These are phyloP conservation scores for Penicillium digitatum DNA, from an alignment of 2,329 filamentous ascomycete genomes.

Conservation along the genomic window DNA sequence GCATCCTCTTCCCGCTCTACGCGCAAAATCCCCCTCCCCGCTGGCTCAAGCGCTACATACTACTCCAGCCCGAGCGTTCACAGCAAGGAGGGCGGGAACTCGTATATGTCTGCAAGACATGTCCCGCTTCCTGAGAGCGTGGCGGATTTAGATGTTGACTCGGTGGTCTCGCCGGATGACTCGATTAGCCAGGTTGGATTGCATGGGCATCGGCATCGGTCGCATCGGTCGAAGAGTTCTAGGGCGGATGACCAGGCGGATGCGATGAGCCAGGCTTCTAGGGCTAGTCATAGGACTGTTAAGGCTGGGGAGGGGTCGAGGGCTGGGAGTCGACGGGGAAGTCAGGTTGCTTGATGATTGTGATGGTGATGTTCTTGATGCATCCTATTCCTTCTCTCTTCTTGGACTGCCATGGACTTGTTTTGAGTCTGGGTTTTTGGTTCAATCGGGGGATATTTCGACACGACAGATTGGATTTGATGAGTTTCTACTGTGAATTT, in stretches of 20 bases:
- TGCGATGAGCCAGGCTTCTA: slow-evolving; percentile 40
- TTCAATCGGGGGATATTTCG: background rate
- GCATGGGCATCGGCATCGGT: slow-evolving; percentile 23
- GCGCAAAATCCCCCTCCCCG: slow-evolving; percentile 37
- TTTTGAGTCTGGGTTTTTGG: background rate
- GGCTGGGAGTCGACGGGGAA: slow-evolving; percentile 28
- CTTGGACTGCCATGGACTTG: background rate
- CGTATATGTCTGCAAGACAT: slow-evolving; percentile 23
- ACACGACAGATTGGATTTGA: slow-evolving; percentile 5
- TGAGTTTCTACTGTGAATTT: background rate
- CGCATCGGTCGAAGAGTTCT: slow-evolving; percentile 28
- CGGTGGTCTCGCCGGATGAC: slow-evolving; percentile 72
- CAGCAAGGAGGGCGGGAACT: slow-evolving; percentile 5
- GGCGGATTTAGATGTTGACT: slow-evolving; percentile 35
- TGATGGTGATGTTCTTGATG: background rate
- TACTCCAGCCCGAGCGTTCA: slow-evolving; percentile 9
- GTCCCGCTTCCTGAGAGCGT: slow-evolving; percentile 34
- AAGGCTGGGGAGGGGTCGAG: slow-evolving; percentile 32
- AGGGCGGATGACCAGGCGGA: slow-evolving; percentile 36
- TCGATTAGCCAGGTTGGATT: slow-evolving; percentile 66
- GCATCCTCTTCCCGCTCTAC: slow-evolving; percentile 34
- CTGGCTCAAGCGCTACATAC: slow-evolving; percentile 28
- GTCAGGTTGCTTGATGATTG: slow-evolving; percentile 25
- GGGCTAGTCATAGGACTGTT: slow-evolving; percentile 30
- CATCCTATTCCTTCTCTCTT: background rate